Evolutionary conservation across 495 filamentous ascomycete species (phyloP).

Genomic region (Penicillium soppii): DNA sequence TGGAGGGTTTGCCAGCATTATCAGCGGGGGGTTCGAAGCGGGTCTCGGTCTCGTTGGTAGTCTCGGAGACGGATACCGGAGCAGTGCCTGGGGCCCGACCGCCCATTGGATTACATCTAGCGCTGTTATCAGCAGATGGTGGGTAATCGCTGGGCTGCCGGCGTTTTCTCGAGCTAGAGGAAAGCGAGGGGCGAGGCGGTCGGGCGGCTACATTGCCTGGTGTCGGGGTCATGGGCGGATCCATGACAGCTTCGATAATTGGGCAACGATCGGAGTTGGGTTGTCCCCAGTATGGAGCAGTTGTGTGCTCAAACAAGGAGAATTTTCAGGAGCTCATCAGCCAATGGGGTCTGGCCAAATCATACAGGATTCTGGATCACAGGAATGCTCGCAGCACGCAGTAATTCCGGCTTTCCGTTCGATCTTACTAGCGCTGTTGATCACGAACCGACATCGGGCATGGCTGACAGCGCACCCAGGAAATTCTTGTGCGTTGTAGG

Average conservation of each 20-base stretch:
- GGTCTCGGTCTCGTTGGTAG: slow-evolving; percentile 18
- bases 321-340: slow-evolving; percentile 1
- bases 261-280: neutral
- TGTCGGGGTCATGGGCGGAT: slow-evolving; percentile 18
- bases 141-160: slow-evolving; percentile 19
- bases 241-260: slow-evolving; percentile 10
- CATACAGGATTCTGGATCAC: neutral
- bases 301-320: neutral
- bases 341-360: neutral
- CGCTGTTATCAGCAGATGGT: slow-evolving; percentile 19
- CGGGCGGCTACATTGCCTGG: slow-evolving; percentile 6
- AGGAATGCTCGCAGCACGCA: neutral
- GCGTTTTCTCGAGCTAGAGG: slow-evolving; percentile 15
- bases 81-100: slow-evolving; percentile 9
- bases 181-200: slow-evolving; percentile 11
- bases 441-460: slow-evolving; percentile 10
- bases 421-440: slow-evolving; percentile 9
- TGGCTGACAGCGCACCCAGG: slow-evolving; percentile 8
- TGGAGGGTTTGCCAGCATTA: slow-evolving; percentile 23
- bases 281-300: neutral
- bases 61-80: slow-evolving; percentile 20
- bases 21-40: slow-evolving; percentile 27
- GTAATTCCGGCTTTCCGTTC: neutral
- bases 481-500: neutral
- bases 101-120: slow-evolving; percentile 24